Percentiles rank a stretch among this genome's conserved stretches.
These are phyloP conservation scores for Pseudisothecium myosuroides DNA, from an alignment of 225 moss, liverwort and hornwort species.

Conservation along the genomic window DNA sequence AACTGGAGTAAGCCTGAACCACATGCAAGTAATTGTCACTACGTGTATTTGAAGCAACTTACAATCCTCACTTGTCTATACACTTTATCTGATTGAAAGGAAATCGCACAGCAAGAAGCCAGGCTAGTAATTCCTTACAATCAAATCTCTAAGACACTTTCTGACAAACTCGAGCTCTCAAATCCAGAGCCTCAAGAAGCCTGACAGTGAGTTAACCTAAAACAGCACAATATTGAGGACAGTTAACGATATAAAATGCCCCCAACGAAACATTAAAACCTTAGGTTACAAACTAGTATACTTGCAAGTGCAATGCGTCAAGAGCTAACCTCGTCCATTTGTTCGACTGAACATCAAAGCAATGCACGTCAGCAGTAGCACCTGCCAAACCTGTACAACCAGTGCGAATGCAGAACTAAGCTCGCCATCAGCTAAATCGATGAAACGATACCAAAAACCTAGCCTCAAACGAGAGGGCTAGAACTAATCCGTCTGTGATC, in stretches of 20 bases:
- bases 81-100: background rate
- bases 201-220: background rate
- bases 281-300: background rate
- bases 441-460: background rate
- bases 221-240: background rate
- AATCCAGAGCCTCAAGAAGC: background rate
- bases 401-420: background rate
- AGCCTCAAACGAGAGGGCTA: background rate
- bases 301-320: background rate
- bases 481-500: background rate
- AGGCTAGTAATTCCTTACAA: background rate
- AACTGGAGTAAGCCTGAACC: slow-evolving; percentile 44
- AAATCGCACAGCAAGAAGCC: background rate
- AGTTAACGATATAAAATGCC: background rate
- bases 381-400: slow-evolving; percentile 74
- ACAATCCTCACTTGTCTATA: background rate
- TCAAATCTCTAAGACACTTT: background rate
- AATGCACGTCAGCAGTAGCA: slow-evolving; percentile 95
- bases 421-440: background rate
- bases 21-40: background rate
- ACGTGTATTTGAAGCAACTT: background rate
- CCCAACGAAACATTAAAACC: background rate
- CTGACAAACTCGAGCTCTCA: background rate
- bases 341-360: slow-evolving; percentile 66
- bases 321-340: slow-evolving; percentile 74